A percentile compares a stretch with the other conserved stretches of the same genome.
These are phyloP conservation scores for Apiospora rasikravindrae DNA, from an alignment of 2,329 filamentous ascomycete genomes.

Conservation along the genomic window DNA sequence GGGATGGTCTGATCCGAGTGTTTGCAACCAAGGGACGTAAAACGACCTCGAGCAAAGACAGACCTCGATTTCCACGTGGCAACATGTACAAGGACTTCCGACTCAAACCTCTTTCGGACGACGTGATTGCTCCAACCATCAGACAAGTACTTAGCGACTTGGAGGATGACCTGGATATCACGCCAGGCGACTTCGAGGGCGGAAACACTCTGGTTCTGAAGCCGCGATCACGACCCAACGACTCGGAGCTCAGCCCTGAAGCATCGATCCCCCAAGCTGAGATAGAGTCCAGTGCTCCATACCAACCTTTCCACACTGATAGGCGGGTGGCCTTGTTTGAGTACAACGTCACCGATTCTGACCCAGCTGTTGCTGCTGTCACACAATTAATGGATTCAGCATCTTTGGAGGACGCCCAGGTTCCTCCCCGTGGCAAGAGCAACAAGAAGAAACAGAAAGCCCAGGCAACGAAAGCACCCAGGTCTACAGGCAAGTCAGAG, in stretches of 20 bases:
- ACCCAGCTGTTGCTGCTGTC: constrained; percentile 40
- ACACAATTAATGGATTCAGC: constrained; percentile 48
- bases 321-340: constrained; percentile 79
- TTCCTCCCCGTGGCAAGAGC: constrained; percentile 45
- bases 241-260: constrained; percentile 54
- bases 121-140: constrained; percentile 60
- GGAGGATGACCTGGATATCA: constrained; percentile 60
- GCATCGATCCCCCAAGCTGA: constrained; percentile 78
- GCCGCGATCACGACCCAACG: constrained; percentile 45
- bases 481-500: constrained; percentile 16
- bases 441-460: constrained; percentile 36
- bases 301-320: constrained; percentile 95
- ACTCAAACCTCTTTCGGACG: constrained; percentile 66
- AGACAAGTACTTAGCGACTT: constrained; percentile 61
- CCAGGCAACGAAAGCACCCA: neutral
- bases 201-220: constrained; percentile 60
- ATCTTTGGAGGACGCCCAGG: constrained; percentile 46
- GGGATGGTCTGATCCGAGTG: constrained; percentile 68
- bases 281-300: constrained; percentile 94
- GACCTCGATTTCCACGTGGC: constrained; percentile 58
- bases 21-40: constrained; percentile 65
- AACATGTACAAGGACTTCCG: constrained; percentile 70
- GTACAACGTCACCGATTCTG: constrained; percentile 47
- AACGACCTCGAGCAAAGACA: constrained; percentile 58
- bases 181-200: constrained; percentile 57